phyloP scores from a whole-genome alignment of 2,329 filamentous ascomycete genomes.

The Exophiala bonariae region DNA sequence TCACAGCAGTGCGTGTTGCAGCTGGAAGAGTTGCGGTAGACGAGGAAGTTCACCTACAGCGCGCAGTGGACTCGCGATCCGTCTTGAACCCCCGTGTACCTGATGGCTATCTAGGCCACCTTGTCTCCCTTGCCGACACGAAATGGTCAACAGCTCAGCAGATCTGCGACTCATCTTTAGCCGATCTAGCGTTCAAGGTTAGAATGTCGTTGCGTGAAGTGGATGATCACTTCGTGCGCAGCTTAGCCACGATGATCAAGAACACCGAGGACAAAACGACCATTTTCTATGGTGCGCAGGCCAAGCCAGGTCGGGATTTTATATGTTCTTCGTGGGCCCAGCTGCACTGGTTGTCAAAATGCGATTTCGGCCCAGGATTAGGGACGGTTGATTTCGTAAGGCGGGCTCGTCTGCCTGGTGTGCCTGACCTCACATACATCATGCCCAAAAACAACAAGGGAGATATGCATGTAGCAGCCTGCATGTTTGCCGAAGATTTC shows the following conservation, averaged over 20 bases:
- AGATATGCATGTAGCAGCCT: conserved; percentile 5
- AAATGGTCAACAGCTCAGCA: conserved; percentile 1
- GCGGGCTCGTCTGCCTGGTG: conserved; percentile 1
- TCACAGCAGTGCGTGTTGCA: too few species aligned
- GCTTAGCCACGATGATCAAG: conserved; percentile 6
- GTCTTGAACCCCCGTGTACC: too few species aligned
- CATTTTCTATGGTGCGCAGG: conserved; percentile 6
- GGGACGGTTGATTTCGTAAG: conserved; percentile 9
- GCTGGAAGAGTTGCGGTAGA: too few species aligned
- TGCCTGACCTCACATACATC: conserved; percentile 9
- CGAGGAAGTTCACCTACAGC: too few species aligned
- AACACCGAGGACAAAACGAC: conserved; percentile 6
- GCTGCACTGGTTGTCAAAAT: conserved; percentile 3
- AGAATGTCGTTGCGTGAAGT: conserved; percentile 6
- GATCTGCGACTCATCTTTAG: too few species aligned
- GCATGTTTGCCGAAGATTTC: too few species aligned
- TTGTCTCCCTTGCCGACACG: conserved; percentile 7
- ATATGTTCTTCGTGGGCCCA: conserved; percentile 11
- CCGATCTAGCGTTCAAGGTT: conserved; percentile 3
- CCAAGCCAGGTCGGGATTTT: conserved; percentile 6
- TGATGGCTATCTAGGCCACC: too few species aligned
- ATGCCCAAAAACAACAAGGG: conserved; percentile 10
- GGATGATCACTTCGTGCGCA: conserved; percentile 7
- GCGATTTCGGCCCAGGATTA: conserved; percentile 6
- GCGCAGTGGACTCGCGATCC: too few species aligned